Percentiles rank a stretch among this genome's conserved stretches.
Conservation (phyloP, 2,329 filamentous ascomycete species). For the Neonectria hederae region DNA sequence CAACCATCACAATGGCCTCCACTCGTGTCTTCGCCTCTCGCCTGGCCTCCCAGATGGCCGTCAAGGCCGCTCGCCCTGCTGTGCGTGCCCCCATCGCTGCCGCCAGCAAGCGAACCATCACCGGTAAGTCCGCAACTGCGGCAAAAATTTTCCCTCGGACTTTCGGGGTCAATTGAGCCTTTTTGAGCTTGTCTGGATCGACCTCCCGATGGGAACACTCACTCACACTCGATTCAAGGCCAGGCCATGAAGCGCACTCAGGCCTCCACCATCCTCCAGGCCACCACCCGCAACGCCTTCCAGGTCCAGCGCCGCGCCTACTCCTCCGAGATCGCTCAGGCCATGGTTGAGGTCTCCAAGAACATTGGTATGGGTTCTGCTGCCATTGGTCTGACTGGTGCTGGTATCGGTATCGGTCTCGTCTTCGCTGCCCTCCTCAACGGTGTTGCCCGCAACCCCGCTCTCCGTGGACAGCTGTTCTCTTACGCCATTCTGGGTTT, state of each 20-base stretch:
- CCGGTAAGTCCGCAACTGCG: conserved; percentile 64
- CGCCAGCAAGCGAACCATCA: conserved; percentile 79
- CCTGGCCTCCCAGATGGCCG: conserved; percentile 79
- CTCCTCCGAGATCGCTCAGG: conserved; percentile 88
- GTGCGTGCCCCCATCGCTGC: conserved; percentile 70
- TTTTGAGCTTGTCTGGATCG: conserved; percentile 45
- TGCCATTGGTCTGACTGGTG: conserved; percentile 91
- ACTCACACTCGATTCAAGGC: conserved; percentile 54
- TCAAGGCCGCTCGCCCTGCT: conserved; percentile 82
- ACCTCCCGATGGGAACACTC: conserved; percentile 39
- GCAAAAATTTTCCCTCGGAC: conserved; percentile 46
- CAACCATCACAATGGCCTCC: conserved; percentile 80
- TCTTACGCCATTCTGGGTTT: conserved; percentile 95
- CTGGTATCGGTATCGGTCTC: conserved; percentile 94
- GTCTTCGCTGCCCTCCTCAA: conserved; percentile 91
- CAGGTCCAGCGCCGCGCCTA: conserved; percentile 76
- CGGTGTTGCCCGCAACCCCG: conserved; percentile 92
- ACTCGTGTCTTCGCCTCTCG: conserved; percentile 80
- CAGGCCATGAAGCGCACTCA: conserved; percentile 81
- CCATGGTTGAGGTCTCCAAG: conserved; percentile 90
- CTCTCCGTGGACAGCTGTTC: conserved; percentile 95
- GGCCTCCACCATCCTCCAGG: conserved; percentile 71
- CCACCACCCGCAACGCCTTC: conserved; percentile 72
- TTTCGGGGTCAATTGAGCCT: conserved; percentile 42
- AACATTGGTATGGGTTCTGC: conserved; percentile 90